A percentile compares a stretch with the other conserved stretches of the same genome.
phyloP scores from a whole-genome alignment of 495 filamentous ascomycete species.

The Xylaria acuta region DNA sequence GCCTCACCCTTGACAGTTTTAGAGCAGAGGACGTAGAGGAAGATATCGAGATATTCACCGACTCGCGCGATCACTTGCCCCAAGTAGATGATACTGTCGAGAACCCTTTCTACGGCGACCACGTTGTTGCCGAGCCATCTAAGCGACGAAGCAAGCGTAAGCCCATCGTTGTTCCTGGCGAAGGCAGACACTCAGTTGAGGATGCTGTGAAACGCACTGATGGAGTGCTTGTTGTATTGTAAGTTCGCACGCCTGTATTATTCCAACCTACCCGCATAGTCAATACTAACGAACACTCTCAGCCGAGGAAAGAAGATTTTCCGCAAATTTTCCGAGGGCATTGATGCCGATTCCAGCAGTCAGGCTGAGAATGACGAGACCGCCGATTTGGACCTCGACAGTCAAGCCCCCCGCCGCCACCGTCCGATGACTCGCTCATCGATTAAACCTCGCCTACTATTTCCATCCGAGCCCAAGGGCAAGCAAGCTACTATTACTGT shows the following conservation, averaged over 20 bases:
- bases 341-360: constrained; percentile 35
- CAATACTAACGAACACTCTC: constrained; percentile 33
- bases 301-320: constrained; percentile 93
- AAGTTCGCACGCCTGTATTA: constrained; percentile 51
- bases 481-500: constrained; percentile 58
- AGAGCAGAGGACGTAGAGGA: constrained; percentile 60
- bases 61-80: constrained; percentile 85
- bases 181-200: constrained; percentile 63
- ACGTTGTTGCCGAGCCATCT: constrained; percentile 36
- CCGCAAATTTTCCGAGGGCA: constrained; percentile 62
- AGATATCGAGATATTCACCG: constrained; percentile 84
- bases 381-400: constrained; percentile 52
- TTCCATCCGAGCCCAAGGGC: constrained; percentile 64
- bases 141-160: constrained; percentile 54
- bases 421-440: constrained; percentile 72
- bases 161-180: constrained; percentile 54
- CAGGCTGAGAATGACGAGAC: constrained; percentile 48
- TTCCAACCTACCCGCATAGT: constrained; percentile 9
- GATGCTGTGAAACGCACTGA: constrained; percentile 70
- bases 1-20: constrained; percentile 74
- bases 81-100: constrained; percentile 66
- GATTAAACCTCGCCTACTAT: constrained; percentile 86
- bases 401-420: constrained; percentile 55
- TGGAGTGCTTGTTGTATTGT: constrained; percentile 88
- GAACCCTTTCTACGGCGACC: constrained; percentile 75